A percentile compares a stretch with the other conserved stretches of the same genome.
These are phyloP conservation scores for Calocera cornea DNA, from an alignment of 768 basidiomycete species.

Conservation along the genomic window DNA sequence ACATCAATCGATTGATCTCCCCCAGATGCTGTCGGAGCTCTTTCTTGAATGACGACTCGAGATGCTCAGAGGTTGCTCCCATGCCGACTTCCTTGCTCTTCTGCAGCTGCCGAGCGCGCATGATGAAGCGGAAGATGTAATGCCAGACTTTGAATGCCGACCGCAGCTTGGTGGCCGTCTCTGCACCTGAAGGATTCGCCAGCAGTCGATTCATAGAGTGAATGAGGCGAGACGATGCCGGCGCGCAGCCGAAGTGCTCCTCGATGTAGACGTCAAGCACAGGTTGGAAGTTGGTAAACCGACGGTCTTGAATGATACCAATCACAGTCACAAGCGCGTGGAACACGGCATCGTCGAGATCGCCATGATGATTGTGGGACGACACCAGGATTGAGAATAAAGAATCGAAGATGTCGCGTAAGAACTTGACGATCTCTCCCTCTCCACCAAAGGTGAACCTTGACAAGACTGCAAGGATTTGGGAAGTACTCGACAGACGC, in stretches of 20 bases:
- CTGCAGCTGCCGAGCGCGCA: constrained; percentile 77
- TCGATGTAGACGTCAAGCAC: constrained; percentile 90
- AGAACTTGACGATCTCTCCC: constrained; percentile 86
- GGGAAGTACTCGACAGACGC: constrained; percentile 38
- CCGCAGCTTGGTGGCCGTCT: constrained; percentile 64
- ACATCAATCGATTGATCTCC: constrained; percentile 84
- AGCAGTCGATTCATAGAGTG: constrained; percentile 77
- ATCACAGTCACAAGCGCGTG: constrained; percentile 83
- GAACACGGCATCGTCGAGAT: constrained; percentile 78
- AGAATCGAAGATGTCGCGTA: constrained; percentile 81
- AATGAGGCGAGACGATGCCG: constrained; percentile 73
- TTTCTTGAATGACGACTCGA: constrained; percentile 71
- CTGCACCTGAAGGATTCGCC: constrained; percentile 51
- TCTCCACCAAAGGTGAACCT: constrained; percentile 89
- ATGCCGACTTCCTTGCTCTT: constrained; percentile 66
- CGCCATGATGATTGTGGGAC: constrained; percentile 52
- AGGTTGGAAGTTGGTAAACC: constrained; percentile 89
- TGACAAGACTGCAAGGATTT: constrained; percentile 36
- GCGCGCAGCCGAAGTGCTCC: constrained; percentile 66
- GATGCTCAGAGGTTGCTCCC: constrained; percentile 72
- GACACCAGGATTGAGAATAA: constrained; percentile 82
- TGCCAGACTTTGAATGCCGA: constrained; percentile 94
- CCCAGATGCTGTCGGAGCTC: constrained; percentile 64
- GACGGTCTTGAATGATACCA: constrained; percentile 81
- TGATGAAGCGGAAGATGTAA: constrained; percentile 89